These are phyloP conservation scores for Aspergillus ibericus DNA, from an alignment of 2,329 filamentous ascomycete genomes.

Conservation along the genomic window DNA sequence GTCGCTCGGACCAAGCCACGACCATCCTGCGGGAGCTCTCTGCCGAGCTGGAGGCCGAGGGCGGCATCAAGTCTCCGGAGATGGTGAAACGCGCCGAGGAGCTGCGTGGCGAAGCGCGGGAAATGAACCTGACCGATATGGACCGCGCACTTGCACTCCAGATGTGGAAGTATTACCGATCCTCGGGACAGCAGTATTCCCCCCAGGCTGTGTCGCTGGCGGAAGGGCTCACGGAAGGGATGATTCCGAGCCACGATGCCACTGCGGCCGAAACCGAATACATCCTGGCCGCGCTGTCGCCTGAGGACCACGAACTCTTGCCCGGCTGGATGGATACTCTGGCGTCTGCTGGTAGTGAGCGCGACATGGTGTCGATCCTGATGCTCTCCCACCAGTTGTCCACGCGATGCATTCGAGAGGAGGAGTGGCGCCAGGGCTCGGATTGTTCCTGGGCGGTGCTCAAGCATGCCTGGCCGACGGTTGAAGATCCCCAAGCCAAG, in stretches of 20 bases:
- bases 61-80: constrained; percentile 30
- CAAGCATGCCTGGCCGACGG: constrained; percentile 34
- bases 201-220: constrained; percentile 31
- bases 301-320: constrained; percentile 31
- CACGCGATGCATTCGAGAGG: constrained; percentile 33
- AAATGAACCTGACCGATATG: constrained; percentile 33
- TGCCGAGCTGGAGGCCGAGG: constrained; percentile 31
- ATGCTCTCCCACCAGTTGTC: constrained; percentile 33
- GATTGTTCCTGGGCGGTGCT: constrained; percentile 31
- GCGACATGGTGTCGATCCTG: constrained; percentile 27
- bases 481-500: constrained; percentile 31
- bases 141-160: constrained; percentile 33
- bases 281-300: constrained; percentile 22
- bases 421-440: constrained; percentile 32
- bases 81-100: constrained; percentile 34
- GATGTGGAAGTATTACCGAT: constrained; percentile 38
- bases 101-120: constrained; percentile 31
- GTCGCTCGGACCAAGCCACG: constrained; percentile 31
- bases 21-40: constrained; percentile 35
- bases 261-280: constrained; percentile 18
- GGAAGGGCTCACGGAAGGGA: constrained; percentile 28
- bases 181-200: constrained; percentile 31
- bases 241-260: constrained; percentile 17
- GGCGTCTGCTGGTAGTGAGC: constrained; percentile 25
- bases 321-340: constrained; percentile 35